phyloP scores from a whole-genome alignment of 768 basidiomycete genomes.

The Podaxis sp. region DNA sequence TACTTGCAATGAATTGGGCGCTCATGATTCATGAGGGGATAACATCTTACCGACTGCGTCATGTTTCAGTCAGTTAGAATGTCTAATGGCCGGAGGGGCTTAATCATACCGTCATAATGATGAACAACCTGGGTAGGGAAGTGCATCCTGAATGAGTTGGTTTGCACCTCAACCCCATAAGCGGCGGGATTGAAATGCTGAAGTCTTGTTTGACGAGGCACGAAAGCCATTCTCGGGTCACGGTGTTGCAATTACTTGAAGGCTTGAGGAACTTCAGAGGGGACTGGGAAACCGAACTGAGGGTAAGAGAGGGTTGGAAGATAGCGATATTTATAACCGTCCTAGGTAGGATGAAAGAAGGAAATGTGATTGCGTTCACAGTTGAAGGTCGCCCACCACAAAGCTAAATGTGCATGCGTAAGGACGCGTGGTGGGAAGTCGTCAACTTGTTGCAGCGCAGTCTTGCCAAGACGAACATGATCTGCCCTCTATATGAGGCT shows the following conservation, averaged over 20 bases:
- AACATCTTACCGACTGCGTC: conserved; percentile 8
- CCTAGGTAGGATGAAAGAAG: background rate
- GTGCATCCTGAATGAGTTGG: conserved; percentile 7
- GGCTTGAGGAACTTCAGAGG: background rate
- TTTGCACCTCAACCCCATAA: conserved; percentile 7
- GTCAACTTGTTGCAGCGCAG: conserved; percentile 11
- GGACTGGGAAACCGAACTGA: background rate
- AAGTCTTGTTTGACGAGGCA: conserved; percentile 1
- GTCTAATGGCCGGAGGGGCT: no score
- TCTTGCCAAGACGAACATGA: conserved; percentile 1
- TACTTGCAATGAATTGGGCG: background rate
- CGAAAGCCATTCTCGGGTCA: conserved; percentile 2
- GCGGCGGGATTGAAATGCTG: background rate
- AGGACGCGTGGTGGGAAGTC: conserved; percentile 13
- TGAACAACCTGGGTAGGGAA: conserved; percentile 7
- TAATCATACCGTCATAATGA: conserved; percentile 9
- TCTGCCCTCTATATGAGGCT: background rate
- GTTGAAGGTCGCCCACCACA: conserved; percentile 15
- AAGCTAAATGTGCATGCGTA: conserved; percentile 3
- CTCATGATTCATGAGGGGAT: background rate
- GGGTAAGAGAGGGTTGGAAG: background rate
- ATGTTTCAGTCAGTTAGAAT: background rate
- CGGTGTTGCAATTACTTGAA: background rate
- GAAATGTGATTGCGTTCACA: conserved; percentile 1
- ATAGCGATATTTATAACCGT: conserved; percentile 8